Evolutionary conservation across 768 basidiomycete genomes (phyloP).

Genomic region (Mycena vitilis): DNA sequence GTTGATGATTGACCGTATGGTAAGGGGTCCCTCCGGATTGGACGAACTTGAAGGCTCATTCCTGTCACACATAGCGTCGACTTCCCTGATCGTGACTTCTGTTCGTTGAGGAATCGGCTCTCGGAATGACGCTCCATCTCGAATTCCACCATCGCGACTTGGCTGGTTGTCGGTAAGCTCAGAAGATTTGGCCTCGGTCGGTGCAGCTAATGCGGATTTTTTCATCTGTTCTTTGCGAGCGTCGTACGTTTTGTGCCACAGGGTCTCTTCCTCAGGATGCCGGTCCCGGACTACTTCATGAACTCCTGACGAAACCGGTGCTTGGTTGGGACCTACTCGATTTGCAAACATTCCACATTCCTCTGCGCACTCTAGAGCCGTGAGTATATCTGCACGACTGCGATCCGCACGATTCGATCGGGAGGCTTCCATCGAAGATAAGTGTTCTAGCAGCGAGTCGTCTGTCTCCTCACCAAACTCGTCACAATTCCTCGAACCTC

Average conservation of each 20-base stretch:
- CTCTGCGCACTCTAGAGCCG: background rate
- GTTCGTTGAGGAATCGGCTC: background rate
- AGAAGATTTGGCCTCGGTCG: background rate
- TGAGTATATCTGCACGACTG: background rate
- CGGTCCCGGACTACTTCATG: background rate
- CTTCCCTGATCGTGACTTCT: background rate
- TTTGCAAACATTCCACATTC: background rate
- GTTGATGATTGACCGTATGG: background rate
- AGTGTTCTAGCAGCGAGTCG: background rate
- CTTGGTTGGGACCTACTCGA: too few species aligned
- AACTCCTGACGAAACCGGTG: background rate
- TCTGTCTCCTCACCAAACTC: constrained; percentile 1
- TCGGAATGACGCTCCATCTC: too few species aligned
- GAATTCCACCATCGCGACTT: too few species aligned
- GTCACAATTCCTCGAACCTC: too few species aligned
- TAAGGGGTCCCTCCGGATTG: background rate
- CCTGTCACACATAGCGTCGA: background rate
- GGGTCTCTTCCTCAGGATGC: background rate
- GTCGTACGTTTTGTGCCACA: constrained; percentile 3
- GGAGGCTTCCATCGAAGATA: background rate
- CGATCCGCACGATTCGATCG: background rate
- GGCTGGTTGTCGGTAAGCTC: too few species aligned
- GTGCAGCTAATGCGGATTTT: background rate
- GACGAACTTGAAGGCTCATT: background rate
- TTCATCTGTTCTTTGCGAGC: background rate